Evolutionary conservation across 345 rosid species (phyloP).

Genomic region (Geranium rotundifolium): DNA sequence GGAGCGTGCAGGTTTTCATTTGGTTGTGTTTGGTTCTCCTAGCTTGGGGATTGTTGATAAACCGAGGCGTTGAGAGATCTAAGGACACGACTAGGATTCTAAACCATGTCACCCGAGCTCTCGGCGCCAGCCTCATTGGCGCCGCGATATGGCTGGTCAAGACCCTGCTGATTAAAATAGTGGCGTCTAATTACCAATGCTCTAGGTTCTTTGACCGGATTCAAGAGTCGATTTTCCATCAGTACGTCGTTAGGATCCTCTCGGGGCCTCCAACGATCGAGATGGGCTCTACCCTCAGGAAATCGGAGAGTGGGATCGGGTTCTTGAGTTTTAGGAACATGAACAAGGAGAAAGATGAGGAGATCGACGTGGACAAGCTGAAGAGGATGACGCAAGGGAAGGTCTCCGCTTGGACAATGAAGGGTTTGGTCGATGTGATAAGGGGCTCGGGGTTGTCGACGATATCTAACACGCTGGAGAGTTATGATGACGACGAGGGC

Average conservation of each 20-base stretch:
- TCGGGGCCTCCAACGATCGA: conserved; percentile 5
- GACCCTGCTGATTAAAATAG: conserved; percentile 1
- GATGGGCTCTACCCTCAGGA: neutral
- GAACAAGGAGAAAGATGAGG: conserved; percentile 18
- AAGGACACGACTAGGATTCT: conserved; percentile 1
- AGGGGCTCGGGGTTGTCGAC: conserved; percentile 18
- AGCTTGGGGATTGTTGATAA: conserved; percentile 27
- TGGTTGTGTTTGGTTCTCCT: conserved; percentile 23
- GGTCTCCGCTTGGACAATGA: conserved; percentile 34
- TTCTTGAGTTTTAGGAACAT: neutral
- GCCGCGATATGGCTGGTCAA: conserved; percentile 4
- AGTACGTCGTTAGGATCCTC: conserved; percentile 3
- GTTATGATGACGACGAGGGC: conserved; percentile 15
- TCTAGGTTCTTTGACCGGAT: conserved; percentile 8
- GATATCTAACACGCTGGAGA: conserved; percentile 6
- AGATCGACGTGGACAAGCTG: conserved; percentile 27
- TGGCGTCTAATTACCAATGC: conserved; percentile 2
- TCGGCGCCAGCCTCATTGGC: neutral
- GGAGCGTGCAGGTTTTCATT: conserved; percentile 22
- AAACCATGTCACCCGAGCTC: neutral
- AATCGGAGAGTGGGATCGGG: neutral
- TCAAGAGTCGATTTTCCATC: conserved; percentile 5
- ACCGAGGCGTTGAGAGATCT: conserved; percentile 15
- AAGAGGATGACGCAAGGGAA: conserved; percentile 23
- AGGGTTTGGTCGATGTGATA: conserved; percentile 22